Evolutionary conservation across 1,284 basidiomycete species (phyloP).

Genomic region (Pseudozyma hubeiensis): DNA sequence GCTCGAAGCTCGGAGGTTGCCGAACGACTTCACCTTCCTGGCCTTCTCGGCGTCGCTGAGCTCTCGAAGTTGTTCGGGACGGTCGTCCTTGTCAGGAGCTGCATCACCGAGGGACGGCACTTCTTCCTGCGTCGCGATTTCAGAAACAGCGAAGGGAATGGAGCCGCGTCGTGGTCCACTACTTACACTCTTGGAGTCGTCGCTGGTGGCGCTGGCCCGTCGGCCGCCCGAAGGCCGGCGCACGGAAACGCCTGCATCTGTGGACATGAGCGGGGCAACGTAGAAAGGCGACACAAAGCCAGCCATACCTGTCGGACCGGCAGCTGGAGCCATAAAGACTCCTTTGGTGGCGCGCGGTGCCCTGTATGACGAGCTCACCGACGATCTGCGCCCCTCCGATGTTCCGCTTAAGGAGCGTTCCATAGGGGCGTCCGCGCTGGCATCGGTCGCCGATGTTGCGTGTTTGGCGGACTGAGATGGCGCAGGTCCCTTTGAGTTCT

Average conservation of each 20-base stretch:
- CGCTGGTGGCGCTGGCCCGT: conserved; percentile 42
- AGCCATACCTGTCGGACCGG: conserved; percentile 36
- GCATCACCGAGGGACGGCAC: background rate
- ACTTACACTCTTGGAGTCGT: conserved; percentile 34
- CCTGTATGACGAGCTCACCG: conserved; percentile 34
- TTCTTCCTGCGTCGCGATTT: conserved; percentile 2
- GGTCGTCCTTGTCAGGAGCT: background rate
- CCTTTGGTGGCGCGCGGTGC: conserved; percentile 33
- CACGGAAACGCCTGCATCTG: conserved; percentile 27
- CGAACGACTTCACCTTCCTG: conserved; percentile 36
- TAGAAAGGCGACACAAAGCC: conserved; percentile 48
- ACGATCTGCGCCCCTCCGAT: conserved; percentile 30
- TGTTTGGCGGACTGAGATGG: conserved; percentile 3
- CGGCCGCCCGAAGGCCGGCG: conserved; percentile 29
- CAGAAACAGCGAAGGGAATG: conserved; percentile 17
- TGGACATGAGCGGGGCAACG: conserved; percentile 45
- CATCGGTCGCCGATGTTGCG: background rate
- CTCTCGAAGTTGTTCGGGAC: conserved; percentile 13
- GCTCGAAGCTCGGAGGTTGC: conserved; percentile 26
- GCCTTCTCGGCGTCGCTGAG: conserved; percentile 28
- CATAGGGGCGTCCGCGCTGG: conserved; percentile 6
- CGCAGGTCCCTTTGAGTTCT: conserved; percentile 12
- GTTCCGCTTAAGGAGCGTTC: conserved; percentile 24
- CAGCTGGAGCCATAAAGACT: conserved; percentile 35
- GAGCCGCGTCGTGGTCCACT: conserved; percentile 32